Evolutionary conservation across 805 yeast species (phyloP), one percentile per base, ranked within the genome.

Genomic region (Teunomyces cretensis): DNA sequence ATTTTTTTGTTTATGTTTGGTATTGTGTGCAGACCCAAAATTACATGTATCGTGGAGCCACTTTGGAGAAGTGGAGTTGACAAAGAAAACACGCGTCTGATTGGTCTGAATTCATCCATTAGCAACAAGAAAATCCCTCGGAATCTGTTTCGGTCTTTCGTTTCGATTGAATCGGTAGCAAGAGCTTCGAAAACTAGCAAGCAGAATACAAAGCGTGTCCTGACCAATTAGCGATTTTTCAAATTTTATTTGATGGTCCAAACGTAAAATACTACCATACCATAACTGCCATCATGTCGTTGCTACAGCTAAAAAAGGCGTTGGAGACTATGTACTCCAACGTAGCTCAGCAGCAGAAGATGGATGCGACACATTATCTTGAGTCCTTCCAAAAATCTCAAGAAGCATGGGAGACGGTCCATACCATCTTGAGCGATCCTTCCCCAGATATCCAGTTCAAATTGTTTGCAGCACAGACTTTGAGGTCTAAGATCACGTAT

Each of bases 381-480:
- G 92, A 91, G 61, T 68, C 75, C 27, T 94, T 94, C 66, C 97
- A 94, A 65, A 85, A 90, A 61, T 82, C 91, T 0, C 69, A 74
- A 30, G 81, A 79, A 47, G 94, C 98, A 0, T 94, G 99, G 99
- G 72, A 75, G 26, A 58, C 80, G 1, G 75, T 83, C 30, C 85
- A 84, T 57, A 70, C 74, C 39, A 73, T 86, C 1, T 72, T 90
- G 27, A 52, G 54, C 19, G 53, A 53, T 30, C 61, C 61, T 24
- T 59, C 58, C 4, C 52, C 52, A 26, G 65, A 79, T 3, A 51
- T 81, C 36, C 88, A 85, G 58, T 67, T 86, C 41, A 83, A 82
- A 56, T 72, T 94, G 56, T 94, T 95, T 69, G 85, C 92, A 12
- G 86, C 97, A 0, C 99, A 95, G 62, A 94, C 99, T 0, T 68